A percentile compares a stretch with the other conserved stretches of the same genome.
These are phyloP conservation scores for Carex arenaria DNA, from an alignment of 202 grass and related monocot genomes.

Conservation along the genomic window DNA sequence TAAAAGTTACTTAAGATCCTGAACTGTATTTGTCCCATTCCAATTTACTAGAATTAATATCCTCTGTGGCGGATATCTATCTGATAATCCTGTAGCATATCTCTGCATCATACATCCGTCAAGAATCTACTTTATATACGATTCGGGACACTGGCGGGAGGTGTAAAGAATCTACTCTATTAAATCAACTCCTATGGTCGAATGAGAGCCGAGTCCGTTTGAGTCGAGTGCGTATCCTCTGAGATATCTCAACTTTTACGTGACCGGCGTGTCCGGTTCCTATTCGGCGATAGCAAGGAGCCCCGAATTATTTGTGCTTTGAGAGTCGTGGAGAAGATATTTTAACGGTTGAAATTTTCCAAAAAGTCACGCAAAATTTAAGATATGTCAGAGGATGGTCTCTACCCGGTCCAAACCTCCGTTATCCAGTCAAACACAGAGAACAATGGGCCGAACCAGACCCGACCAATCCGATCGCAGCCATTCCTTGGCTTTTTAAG, in stretches of 20 bases:
- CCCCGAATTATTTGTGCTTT: too few relatives aligned
- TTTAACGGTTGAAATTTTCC: too few relatives aligned
- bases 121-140: not conserved
- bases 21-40: not conserved
- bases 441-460: slow-evolving; percentile 2
- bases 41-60: not conserved
- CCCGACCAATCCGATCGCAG: slow-evolving; percentile 21
- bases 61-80: not conserved
- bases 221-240: too few relatives aligned
- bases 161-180: not conserved
- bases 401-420: not conserved
- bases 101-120: not conserved
- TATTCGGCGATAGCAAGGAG: too few relatives aligned
- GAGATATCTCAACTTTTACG: too few relatives aligned
- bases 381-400: too few relatives aligned
- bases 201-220: not conserved
- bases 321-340: too few relatives aligned
- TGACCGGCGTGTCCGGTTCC: too few relatives aligned
- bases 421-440: slow-evolving; percentile 18
- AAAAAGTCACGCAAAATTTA: too few relatives aligned
- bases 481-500: slow-evolving; percentile 16
- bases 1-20: not conserved
- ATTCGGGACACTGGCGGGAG: not conserved
- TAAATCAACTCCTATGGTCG: not conserved
- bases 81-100: not conserved